These are phyloP conservation scores for Lactifluus echinatus DNA, from an alignment of 768 basidiomycete genomes.

Conservation along the genomic window DNA sequence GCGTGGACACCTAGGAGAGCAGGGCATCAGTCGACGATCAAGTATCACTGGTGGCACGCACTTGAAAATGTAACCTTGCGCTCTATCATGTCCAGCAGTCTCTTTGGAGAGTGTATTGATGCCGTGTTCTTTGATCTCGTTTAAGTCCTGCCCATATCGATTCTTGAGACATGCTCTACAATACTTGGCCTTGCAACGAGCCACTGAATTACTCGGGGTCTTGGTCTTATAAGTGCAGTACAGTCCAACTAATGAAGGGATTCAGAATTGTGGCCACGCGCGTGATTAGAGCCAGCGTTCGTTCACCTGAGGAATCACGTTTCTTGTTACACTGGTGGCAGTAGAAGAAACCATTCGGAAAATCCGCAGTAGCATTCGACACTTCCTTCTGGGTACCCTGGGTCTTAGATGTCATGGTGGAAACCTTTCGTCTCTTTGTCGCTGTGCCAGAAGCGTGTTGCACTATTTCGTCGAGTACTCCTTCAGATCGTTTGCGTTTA, in stretches of 20 bases:
- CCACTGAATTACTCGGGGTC: slow-evolving; percentile 24
- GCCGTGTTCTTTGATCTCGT: slow-evolving; percentile 29
- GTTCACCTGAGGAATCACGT: slow-evolving; percentile 42
- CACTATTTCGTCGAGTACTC: background rate
- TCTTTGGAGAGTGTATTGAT: slow-evolving; percentile 14
- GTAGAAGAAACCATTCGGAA: slow-evolving; percentile 37
- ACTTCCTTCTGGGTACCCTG: background rate
- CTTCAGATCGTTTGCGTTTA: slow-evolving; percentile 24
- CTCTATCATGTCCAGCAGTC: slow-evolving; percentile 25
- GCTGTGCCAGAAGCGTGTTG: background rate
- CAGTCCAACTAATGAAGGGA: slow-evolving; percentile 25
- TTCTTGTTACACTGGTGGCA: slow-evolving; percentile 71
- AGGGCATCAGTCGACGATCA: slow-evolving; percentile 15
- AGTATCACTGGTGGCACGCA: slow-evolving; percentile 23
- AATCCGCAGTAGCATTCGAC: slow-evolving; percentile 24
- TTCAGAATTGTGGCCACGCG: background rate
- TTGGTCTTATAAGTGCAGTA: slow-evolving; percentile 32
- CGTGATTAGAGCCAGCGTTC: background rate
- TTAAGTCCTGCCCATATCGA: slow-evolving; percentile 49
- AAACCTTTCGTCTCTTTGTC: slow-evolving; percentile 38
- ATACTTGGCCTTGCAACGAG: slow-evolving; percentile 49
- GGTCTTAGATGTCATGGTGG: slow-evolving; percentile 28
- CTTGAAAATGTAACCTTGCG: slow-evolving; percentile 44
- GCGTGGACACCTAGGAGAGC: slow-evolving; percentile 48
- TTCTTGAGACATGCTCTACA: slow-evolving; percentile 62